A percentile compares a stretch with the other conserved stretches of the same genome.
Conservation (phyloP, 495 filamentous ascomycete genomes). For the Umbilicaria muhlenbergii region DNA sequence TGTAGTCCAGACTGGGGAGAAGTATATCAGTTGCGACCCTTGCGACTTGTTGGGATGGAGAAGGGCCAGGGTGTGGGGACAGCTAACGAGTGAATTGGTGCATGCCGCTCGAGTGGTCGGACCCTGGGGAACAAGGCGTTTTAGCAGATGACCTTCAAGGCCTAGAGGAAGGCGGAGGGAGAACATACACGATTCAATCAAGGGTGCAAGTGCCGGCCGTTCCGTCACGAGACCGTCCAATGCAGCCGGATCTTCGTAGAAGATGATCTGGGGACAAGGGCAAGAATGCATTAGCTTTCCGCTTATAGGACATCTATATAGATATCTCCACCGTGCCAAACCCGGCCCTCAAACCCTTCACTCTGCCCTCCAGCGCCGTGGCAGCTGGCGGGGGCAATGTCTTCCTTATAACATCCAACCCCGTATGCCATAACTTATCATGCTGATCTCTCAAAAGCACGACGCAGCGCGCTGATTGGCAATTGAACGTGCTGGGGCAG, state of each 20-base stretch:
- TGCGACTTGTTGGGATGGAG: conserved; percentile 3
- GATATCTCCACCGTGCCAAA: conserved; percentile 9
- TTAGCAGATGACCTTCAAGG: no score
- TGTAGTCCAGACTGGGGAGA: conserved; percentile 37
- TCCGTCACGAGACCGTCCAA: conserved; percentile 35
- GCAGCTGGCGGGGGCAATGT: conserved; percentile 30
- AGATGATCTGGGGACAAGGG: conserved; percentile 31
- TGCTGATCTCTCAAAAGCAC: conserved; percentile 20
- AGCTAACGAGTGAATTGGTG: conserved; percentile 33
- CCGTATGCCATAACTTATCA: conserved; percentile 18
- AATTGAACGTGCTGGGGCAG: conserved; percentile 20
- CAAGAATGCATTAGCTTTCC: neutral
- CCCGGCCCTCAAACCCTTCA: conserved; percentile 6
- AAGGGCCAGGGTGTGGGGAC: no score
- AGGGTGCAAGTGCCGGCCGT: conserved; percentile 16
- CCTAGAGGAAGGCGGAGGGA: conserved; percentile 26
- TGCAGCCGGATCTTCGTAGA: conserved; percentile 43
- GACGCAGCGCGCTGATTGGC: conserved; percentile 16
- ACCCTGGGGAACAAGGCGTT: conserved; percentile 35
- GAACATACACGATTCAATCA: conserved; percentile 13
- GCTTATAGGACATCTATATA: no score
- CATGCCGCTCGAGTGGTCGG: conserved; percentile 48
- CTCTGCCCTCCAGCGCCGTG: conserved; percentile 22
- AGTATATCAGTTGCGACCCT: neutral
- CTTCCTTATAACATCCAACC: conserved; percentile 21